A percentile compares a stretch with the other conserved stretches of the same genome.
phyloP scores from a whole-genome alignment of 768 basidiomycete genomes.

The Boletus pseudo-olivaceus region DNA sequence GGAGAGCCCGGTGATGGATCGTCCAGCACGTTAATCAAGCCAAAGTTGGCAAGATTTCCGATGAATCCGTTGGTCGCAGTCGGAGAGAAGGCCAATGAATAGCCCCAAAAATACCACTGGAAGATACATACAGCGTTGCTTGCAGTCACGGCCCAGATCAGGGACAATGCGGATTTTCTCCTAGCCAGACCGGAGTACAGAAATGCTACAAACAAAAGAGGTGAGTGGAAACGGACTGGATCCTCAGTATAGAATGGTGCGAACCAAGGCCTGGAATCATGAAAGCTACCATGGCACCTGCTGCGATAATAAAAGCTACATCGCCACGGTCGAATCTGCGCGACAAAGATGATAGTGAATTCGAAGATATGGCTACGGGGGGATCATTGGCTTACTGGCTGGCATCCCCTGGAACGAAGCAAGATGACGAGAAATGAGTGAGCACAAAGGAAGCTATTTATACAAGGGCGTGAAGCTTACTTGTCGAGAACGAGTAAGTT shows the following conservation, averaged over 20 bases:
- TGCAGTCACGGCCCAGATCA: conserved; percentile 74
- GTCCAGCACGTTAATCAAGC: conserved; percentile 65
- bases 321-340: conserved; percentile 68
- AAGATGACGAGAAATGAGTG: conserved; percentile 7
- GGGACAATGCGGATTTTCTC: conserved; percentile 63
- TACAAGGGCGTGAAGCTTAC: conserved; percentile 10
- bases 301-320: conserved; percentile 64
- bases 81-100: conserved; percentile 80
- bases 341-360: conserved; percentile 3
- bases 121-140: conserved; percentile 74
- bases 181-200: conserved; percentile 71
- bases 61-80: conserved; percentile 73
- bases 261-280: conserved; percentile 76
- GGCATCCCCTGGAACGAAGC: conserved; percentile 16
- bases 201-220: conserved; percentile 44
- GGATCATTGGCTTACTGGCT: conserved; percentile 27
- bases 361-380: background rate
- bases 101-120: conserved; percentile 83
- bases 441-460: conserved; percentile 7
- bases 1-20: conserved; percentile 76
- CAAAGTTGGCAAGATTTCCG: conserved; percentile 78
- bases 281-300: conserved; percentile 68
- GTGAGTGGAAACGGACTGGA: background rate
- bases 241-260: conserved; percentile 8
- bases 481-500: background rate